Base-by-base conservation (phyloP, 1,139 yeast species). In the Geotrichum reessii region DNA sequence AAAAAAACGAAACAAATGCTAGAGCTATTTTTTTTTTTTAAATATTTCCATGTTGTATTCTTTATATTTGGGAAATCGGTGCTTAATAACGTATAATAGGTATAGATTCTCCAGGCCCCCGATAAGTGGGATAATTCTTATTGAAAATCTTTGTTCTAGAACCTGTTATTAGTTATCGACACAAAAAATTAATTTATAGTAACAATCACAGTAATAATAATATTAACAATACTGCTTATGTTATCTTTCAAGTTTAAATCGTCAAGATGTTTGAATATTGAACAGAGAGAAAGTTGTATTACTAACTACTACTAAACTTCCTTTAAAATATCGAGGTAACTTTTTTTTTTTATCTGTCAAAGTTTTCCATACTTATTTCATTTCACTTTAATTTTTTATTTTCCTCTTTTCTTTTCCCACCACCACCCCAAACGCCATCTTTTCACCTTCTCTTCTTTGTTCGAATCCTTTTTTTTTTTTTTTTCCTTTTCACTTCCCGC, bases 381-480 rank as follows among this genome's bases (percentile, higher is more conserved):
- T 3, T 6, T 9, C 24, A n/a, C 14, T 52, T 21, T 42, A 14
- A 24, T 22, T 51, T 24, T 17, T 37, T 24, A 31, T 25, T 31
- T n/a, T 24, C 17, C 17, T n/a, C n/a, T 24, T 37, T 47, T 51
- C 40, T 24, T 47, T 47, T 37, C 50, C 47, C 50, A 31, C 42
- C 52, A 50, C 52, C 52, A 31, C 25, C 27, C 52, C 44, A 50
- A 50, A 50, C 25, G n/a, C 14, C 28, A 25, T 12, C 25, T 52
- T 17, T 52, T 19, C 7, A 24, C 31, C 42, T 3, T 21, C 49
- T n/a, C 37, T 24, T 33, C 28, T 51, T 51, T 31, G 22, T 22
- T 33, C 8, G 17, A 37, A n/a, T 37, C 44, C 44, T 37, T 37
- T 37, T 37, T 31, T 37, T n/a, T 37, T 14, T n/a, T 37, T 37